Evolutionary conservation across 2,329 filamentous ascomycete genomes (phyloP).

Genomic region (Microsporum canis): DNA sequence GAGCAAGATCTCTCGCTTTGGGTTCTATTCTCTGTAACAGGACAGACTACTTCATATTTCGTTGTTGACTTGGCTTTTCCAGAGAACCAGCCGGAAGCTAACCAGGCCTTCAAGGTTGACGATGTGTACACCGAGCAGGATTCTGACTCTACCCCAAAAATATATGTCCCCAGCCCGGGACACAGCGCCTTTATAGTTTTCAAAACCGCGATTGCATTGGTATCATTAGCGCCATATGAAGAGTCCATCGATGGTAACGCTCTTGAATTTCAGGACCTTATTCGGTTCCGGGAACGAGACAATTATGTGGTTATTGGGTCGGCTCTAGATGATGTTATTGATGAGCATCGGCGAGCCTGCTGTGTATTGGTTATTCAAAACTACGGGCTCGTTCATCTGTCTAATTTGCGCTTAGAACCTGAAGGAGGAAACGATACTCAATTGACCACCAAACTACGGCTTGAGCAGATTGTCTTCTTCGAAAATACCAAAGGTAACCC

Average conservation of each 20-base stretch:
- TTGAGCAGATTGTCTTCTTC: conserved; percentile 92
- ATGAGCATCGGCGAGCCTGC: conserved; percentile 29
- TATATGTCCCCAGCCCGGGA: conserved; percentile 68
- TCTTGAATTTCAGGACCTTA: conserved; percentile 72
- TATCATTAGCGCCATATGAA: conserved; percentile 57
- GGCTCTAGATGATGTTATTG: conserved; percentile 36
- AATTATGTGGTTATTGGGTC: conserved; percentile 41
- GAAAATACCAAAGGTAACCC: conserved; percentile 71
- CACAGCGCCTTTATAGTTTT: conserved; percentile 76
- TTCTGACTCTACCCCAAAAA: conserved; percentile 43
- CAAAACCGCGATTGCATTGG: conserved; percentile 62
- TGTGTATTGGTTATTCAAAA: conserved; percentile 47
- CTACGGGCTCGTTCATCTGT: conserved; percentile 47
- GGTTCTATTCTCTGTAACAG: conserved; percentile 48
- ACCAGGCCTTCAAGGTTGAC: conserved; percentile 56
- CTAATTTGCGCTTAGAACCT: conserved; percentile 12
- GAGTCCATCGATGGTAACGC: conserved; percentile 64
- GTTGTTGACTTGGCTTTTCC: conserved; percentile 61
- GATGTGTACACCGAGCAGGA: conserved; percentile 48
- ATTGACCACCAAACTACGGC: conserved; percentile 66
- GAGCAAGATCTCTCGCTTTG: conserved; percentile 39
- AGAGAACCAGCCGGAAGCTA: conserved; percentile 43
- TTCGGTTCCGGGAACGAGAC: conserved; percentile 57
- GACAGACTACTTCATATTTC: conserved; percentile 52
- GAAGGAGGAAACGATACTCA: conserved; percentile 35